Evolutionary conservation across 768 basidiomycete species (phyloP), one percentile per base, ranked within the genome.

Genomic region (Candolleomyces eurysporus): DNA sequence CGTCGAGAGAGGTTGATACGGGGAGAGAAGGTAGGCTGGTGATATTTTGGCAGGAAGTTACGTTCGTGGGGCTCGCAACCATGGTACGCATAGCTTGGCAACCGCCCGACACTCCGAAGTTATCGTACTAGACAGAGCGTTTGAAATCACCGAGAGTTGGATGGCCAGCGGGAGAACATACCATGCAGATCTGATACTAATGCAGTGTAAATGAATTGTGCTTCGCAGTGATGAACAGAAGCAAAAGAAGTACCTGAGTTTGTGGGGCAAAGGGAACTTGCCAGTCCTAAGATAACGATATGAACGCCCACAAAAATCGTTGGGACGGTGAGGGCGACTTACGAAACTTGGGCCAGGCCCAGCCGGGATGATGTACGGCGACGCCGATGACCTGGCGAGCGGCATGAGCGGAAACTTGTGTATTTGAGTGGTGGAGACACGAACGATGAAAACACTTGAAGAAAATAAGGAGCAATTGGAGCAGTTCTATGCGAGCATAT

Each of bases 161-260:
- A 36, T 5, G 17, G 48, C 32, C 42, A 9, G 14, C 9, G 9
- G 42, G 39, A 32, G 43, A 21, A 16, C 69, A 40, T 58, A 84
- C 83, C 83, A 85, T 84, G 75, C 84, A 85, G 62, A 84, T 82
- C 67, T 85, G 82, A 69, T 83, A 85, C 76, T 79, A 68, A 10
- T 56, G n/a, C 48, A 16, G 59, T 16, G 21, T 64, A 14, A 43
- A 21, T 46, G 48, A 10, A 10, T 4, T 17, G 30, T 52, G 9
- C 40, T 58, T 36, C 36, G 36, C 30, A 14, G 36, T 43, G 26
- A 32, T 17, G 46, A 21, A 39, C 45, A 43, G 48, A 19, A 39
- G 48, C 21, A 8, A 26, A 58, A 11, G 9, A 48, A 10, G 42
- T 52, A 75, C 75, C 66, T 73, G 73, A 0, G 82, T 84, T 48